These are phyloP conservation scores for Tieghemiomyces parasiticus DNA, from an alignment of 192 early-diverging fungal species.

Conservation along the genomic window DNA sequence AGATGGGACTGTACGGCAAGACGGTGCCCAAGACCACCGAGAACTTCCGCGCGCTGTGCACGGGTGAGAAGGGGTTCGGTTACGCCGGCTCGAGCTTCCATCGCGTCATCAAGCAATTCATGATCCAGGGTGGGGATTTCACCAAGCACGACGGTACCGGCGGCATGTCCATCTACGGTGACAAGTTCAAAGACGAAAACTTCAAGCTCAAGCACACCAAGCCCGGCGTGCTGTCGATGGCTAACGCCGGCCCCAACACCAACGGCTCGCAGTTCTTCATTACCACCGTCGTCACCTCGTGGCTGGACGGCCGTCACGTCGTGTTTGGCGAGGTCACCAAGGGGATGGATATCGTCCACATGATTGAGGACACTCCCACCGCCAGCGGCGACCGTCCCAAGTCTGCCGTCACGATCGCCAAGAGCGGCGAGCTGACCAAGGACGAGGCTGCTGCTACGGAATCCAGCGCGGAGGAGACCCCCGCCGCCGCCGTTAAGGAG, in stretches of 20 bases:
- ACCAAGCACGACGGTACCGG: constrained; percentile 64
- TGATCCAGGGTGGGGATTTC: constrained; percentile 84
- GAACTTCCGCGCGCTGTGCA: constrained; percentile 68
- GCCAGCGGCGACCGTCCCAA: constrained; percentile 38
- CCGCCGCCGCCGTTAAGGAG: constrained; percentile 24
- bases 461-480: constrained; percentile 52
- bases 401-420: constrained; percentile 44
- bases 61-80: constrained; percentile 26
- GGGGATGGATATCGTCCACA: constrained; percentile 67
- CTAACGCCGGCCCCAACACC: constrained; percentile 61
- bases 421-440: constrained; percentile 60
- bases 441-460: constrained; percentile 44
- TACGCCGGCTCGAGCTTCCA: constrained; percentile 74
- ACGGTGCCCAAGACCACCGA: constrained; percentile 86
- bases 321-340: constrained; percentile 63
- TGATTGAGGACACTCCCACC: constrained; percentile 48
- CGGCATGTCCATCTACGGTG: constrained; percentile 68
- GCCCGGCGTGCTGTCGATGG: constrained; percentile 63
- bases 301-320: constrained; percentile 65
- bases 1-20: constrained; percentile 44
- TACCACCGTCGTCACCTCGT: constrained; percentile 51
- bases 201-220: constrained; percentile 50
- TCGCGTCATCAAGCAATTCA: constrained; percentile 74
- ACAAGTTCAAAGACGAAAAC: constrained; percentile 66
- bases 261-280: constrained; percentile 82